A percentile compares a stretch with the other conserved stretches of the same genome.
These are phyloP conservation scores for Capronia americana DNA, from an alignment of 2,329 filamentous ascomycete species.

Conservation along the genomic window DNA sequence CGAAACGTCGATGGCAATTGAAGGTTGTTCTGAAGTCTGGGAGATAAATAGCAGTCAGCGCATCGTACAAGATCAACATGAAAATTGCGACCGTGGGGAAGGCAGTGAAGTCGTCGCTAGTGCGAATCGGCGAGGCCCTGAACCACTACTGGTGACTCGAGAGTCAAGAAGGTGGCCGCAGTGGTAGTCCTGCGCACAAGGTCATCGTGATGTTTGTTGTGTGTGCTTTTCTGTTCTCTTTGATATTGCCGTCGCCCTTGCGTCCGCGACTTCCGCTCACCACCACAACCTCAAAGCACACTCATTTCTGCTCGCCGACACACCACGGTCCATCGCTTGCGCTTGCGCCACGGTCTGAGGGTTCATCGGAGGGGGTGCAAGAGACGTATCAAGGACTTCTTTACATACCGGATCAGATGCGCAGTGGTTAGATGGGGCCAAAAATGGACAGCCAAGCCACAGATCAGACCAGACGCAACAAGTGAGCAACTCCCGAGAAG, in stretches of 20 bases:
- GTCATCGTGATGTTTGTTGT: neutral
- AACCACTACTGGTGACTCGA: neutral
- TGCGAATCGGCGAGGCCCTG: neutral
- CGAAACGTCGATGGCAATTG: constrained; percentile 33
- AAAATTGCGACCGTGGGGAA: neutral
- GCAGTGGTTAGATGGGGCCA: constrained; percentile 37
- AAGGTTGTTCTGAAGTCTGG: constrained; percentile 31
- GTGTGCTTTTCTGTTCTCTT: constrained; percentile 9
- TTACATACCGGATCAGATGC: constrained; percentile 39
- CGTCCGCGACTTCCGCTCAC: constrained; percentile 7
- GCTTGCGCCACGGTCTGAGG: constrained; percentile 6
- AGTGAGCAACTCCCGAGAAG: constrained; percentile 38
- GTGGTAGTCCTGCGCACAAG: neutral
- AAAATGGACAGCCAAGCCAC: constrained; percentile 37
- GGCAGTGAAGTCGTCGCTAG: constrained; percentile 11
- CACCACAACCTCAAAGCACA: neutral
- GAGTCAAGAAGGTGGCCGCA: neutral
- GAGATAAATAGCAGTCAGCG: constrained; percentile 25
- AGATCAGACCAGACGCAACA: constrained; percentile 36
- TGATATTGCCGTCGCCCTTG: constrained; percentile 5
- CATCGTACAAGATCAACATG: constrained; percentile 2
- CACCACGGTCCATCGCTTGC: constrained; percentile 11
- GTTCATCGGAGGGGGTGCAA: constrained; percentile 16
- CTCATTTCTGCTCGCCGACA: neutral
- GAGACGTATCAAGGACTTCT: constrained; percentile 15